Percentiles rank a stretch among this genome's conserved stretches.
Evolutionary conservation across 2,329 filamentous ascomycete species (phyloP).

Genomic region (Apiospora koreana): DNA sequence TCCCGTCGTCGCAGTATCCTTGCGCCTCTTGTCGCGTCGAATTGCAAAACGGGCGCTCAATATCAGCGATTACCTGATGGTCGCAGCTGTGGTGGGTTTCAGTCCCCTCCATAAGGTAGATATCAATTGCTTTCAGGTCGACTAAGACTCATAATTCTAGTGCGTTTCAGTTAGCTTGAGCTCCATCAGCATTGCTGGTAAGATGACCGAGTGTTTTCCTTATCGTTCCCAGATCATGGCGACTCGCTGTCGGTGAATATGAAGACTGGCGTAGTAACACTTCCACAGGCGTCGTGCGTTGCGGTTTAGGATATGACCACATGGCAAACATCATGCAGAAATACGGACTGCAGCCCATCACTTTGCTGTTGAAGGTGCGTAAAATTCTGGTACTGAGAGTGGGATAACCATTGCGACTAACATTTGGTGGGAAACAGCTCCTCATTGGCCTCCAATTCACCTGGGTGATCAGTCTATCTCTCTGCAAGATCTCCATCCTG

Average conservation of each 20-base stretch:
- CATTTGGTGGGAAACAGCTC: neutral
- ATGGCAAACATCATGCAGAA: neutral
- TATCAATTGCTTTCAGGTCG: neutral
- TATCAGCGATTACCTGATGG: neutral
- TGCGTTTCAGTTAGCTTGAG: neutral
- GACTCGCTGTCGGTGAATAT: neutral
- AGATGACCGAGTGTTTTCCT: neutral
- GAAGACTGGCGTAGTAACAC: neutral
- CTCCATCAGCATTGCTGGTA: conserved; percentile 2
- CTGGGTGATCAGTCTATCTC: conserved; percentile 12
- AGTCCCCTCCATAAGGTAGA: neutral
- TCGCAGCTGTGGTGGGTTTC: neutral
- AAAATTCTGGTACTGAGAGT: neutral
- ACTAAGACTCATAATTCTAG: neutral
- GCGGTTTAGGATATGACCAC: neutral
- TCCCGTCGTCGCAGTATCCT: neutral
- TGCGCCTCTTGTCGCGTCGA: neutral
- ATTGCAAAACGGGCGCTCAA: neutral
- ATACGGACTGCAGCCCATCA: neutral
- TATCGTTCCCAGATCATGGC: too few species aligned
- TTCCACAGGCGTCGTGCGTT: neutral
- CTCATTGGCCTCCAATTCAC: neutral
- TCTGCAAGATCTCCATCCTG: conserved; percentile 15
- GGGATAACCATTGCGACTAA: neutral
- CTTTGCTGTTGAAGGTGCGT: neutral